These are phyloP conservation scores for Carnegiea gigantea DNA, from an alignment of 179 eudicot genomes.

Conservation along the genomic window DNA sequence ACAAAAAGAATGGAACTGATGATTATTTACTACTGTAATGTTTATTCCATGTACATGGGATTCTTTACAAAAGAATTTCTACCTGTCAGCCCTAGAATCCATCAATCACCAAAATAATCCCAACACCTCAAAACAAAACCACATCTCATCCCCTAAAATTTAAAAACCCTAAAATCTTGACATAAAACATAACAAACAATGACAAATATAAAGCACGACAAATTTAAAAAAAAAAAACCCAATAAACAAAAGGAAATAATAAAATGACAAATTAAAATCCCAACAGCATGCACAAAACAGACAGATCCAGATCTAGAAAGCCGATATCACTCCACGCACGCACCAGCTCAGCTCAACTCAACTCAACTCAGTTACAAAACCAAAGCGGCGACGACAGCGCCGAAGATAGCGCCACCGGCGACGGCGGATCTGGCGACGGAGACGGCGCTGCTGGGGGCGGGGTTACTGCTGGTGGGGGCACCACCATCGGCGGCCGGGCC, in stretches of 20 bases:
- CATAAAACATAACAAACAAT: not conserved
- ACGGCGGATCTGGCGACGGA: conserved; percentile 5
- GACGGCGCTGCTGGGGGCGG: conserved; percentile 2
- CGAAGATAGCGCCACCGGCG: conserved; percentile 27
- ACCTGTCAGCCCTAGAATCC: conserved; percentile 10
- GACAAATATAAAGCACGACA: not conserved
- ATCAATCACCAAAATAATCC: not conserved
- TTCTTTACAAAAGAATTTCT: conserved; percentile 16
- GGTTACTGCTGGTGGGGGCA: not conserved
- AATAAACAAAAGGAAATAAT: not conserved
- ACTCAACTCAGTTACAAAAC: conserved; percentile 21
- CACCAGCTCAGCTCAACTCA: not conserved
- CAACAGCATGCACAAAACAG: not conserved
- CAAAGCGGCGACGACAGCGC: conserved; percentile 32
- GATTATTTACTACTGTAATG: not conserved
- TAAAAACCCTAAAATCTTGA: not conserved
- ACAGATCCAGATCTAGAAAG: not conserved
- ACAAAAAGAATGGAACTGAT: not conserved
- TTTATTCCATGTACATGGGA: conserved; percentile 13
- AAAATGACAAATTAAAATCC: not conserved
- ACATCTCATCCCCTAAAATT: not conserved
- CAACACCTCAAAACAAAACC: not conserved
- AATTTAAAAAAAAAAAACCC: not conserved
- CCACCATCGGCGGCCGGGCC: not conserved
- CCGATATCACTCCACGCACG: not conserved